These are phyloP conservation scores for Styphnolobium japonicum DNA, from an alignment of 306 rosid genomes.

Conservation along the genomic window DNA sequence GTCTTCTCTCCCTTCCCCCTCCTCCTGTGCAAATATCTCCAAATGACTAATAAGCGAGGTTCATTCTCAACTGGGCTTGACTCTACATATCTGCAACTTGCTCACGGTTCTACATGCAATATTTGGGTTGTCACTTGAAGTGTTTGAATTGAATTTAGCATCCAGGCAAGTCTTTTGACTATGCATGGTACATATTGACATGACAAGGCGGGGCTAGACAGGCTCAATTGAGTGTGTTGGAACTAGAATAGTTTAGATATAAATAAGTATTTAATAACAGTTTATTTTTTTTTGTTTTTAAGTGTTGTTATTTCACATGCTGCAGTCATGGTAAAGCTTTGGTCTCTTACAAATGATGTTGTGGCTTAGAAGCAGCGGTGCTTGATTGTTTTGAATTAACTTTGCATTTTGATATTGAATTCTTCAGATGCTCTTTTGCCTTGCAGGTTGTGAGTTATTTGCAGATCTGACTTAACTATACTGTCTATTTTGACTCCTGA, in stretches of 20 bases:
- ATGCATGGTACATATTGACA: constrained; percentile 2
- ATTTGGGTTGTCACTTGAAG: background rate
- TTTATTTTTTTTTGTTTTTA: background rate
- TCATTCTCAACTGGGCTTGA: background rate
- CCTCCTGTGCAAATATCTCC: background rate
- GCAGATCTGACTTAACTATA: constrained; percentile 12
- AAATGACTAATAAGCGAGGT: background rate
- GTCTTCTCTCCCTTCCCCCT: background rate
- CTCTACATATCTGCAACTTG: background rate
- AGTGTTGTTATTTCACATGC: background rate
- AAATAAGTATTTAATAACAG: background rate
- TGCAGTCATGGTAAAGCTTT: background rate
- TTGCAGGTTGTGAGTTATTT: constrained; percentile 41
- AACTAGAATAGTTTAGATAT: background rate
- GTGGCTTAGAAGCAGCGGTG: background rate
- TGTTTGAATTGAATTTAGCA: constrained; percentile 11
- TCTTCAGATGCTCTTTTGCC: constrained; percentile 17
- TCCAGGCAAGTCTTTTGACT: background rate
- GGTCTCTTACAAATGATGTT: background rate
- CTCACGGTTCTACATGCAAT: background rate
- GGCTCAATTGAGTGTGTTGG: constrained; percentile 6
- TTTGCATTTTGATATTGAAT: constrained; percentile 16
- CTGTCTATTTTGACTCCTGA: constrained; percentile 25
- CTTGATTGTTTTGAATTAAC: constrained; percentile 2
- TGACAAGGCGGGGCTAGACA: background rate